Percentiles rank a stretch among this genome's conserved stretches.
phyloP scores from a whole-genome alignment of 1,139 yeast genomes.

The Debaryomycetaceae sp. region DNA sequence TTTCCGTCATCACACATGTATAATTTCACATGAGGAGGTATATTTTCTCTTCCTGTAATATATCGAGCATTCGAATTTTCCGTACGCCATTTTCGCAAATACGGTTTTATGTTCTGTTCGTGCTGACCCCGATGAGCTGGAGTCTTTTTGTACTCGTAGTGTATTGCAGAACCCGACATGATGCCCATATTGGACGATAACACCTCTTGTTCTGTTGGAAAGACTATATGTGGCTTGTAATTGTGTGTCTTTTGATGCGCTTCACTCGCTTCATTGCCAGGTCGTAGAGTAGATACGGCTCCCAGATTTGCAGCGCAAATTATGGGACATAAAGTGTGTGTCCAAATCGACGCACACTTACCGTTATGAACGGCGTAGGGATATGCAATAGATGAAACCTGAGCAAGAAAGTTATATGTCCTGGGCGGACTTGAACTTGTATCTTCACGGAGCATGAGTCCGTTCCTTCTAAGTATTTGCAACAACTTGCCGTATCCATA shows the following conservation, averaged over 20 bases:
- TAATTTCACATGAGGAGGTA: slow-evolving; percentile 40
- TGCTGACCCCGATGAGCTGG: slow-evolving; percentile 22
- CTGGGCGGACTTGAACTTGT: slow-evolving; percentile 6
- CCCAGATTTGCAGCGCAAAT: slow-evolving; percentile 17
- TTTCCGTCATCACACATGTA: slow-evolving; percentile 46
- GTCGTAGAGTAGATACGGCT: slow-evolving; percentile 17
- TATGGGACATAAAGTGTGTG: slow-evolving; percentile 53
- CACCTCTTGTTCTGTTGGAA: slow-evolving; percentile 54
- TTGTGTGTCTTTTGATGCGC: slow-evolving; percentile 25
- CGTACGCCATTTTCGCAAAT: slow-evolving; percentile 29
- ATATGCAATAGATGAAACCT: slow-evolving; percentile 59
- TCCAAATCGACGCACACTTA: slow-evolving; percentile 44
- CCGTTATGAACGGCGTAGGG: slow-evolving; percentile 37
- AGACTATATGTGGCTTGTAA: slow-evolving; percentile 46
- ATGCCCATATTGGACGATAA: slow-evolving; percentile 41
- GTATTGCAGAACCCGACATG: slow-evolving; percentile 54
- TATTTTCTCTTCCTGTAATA: slow-evolving; percentile 29
- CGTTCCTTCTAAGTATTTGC: slow-evolving; percentile 33
- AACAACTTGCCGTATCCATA: slow-evolving; percentile 55
- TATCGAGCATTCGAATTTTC: slow-evolving; percentile 8
- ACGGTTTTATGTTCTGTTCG: slow-evolving; percentile 32
- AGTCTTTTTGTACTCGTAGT: slow-evolving; percentile 37
- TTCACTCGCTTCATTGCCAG: slow-evolving; percentile 25
- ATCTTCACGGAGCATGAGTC: slow-evolving; percentile 22
- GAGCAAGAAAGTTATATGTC: slow-evolving; percentile 42